phyloP scores from a whole-genome alignment of 2,329 filamentous ascomycete genomes.

The Aspergillus sp. region DNA sequence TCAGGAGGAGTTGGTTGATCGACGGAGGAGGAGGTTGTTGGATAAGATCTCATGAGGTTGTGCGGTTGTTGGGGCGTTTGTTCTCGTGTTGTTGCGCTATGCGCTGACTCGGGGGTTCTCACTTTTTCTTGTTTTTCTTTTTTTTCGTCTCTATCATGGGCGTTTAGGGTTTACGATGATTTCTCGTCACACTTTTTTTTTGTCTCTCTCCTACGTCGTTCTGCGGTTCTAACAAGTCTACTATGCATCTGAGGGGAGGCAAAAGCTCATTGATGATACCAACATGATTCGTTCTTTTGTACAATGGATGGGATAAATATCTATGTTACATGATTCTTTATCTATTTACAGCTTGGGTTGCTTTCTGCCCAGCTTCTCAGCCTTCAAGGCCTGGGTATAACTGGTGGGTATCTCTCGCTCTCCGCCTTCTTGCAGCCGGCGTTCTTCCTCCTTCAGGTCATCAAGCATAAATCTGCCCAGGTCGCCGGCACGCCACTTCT shows the following conservation, averaged over 20 bases:
- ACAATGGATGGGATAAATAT: slow-evolving; percentile 19
- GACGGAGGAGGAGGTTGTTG: slow-evolving; percentile 77
- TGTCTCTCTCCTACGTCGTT: background rate
- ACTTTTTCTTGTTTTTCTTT: slow-evolving; percentile 12
- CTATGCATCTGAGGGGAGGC: slow-evolving; percentile 16
- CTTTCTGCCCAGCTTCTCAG: slow-evolving; percentile 37
- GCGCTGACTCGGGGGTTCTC: slow-evolving; percentile 7
- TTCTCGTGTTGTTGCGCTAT: slow-evolving; percentile 6
- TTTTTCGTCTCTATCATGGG: slow-evolving; percentile 11
- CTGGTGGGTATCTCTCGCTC: slow-evolving; percentile 39
- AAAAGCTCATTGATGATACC: slow-evolving; percentile 22
- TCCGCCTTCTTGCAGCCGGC: slow-evolving; percentile 49
- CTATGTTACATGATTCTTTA: slow-evolving; percentile 15
- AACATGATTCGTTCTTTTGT: slow-evolving; percentile 24
- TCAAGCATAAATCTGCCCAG: slow-evolving; percentile 80
- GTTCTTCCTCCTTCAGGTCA: slow-evolving; percentile 63
- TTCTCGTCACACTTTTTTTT: slow-evolving; percentile 11
- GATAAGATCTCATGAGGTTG: slow-evolving; percentile 67
- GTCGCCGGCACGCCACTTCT: slow-evolving; percentile 76
- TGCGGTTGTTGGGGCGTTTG: background rate
- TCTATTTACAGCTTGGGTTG: slow-evolving; percentile 25
- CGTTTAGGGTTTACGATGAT: slow-evolving; percentile 22
- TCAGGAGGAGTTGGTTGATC: slow-evolving; percentile 87
- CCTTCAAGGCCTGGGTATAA: slow-evolving; percentile 47
- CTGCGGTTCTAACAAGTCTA: slow-evolving; percentile 9